Conservation (phyloP, 371 early-diverging fungal genomes). For the Apophysomyces elegans region DNA sequence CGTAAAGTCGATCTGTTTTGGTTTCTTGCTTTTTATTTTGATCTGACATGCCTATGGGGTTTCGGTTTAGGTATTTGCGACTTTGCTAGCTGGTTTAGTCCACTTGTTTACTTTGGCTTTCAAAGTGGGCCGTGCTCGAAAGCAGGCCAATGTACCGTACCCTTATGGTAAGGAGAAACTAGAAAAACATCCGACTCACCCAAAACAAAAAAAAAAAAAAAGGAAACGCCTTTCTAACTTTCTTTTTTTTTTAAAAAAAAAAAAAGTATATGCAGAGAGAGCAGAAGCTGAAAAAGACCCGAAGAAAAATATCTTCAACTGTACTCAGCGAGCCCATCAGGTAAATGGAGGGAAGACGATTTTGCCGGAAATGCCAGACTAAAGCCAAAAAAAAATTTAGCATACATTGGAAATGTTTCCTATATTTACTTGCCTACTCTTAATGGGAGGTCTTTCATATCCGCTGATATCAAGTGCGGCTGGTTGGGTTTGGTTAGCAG, state of each 20-base stretch:
- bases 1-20: constrained; percentile 31
- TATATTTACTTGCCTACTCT: constrained; percentile 31
- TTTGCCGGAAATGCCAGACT: no score
- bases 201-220: not conserved
- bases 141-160: constrained; percentile 62
- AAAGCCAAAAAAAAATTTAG: not conserved
- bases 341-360: not conserved
- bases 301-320: constrained; percentile 65
- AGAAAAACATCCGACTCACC: no score
- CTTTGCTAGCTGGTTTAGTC: constrained; percentile 44
- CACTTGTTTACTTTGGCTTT: constrained; percentile 50
- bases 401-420: constrained; percentile 42
- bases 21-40: not conserved
- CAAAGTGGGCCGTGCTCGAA: constrained; percentile 63
- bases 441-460: constrained; percentile 50
- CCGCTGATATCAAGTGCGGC: constrained; percentile 50
- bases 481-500: constrained; percentile 53
- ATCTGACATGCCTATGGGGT: not conserved
- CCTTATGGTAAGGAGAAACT: constrained; percentile 53
- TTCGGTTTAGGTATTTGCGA: constrained; percentile 41
- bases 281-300: constrained; percentile 58
- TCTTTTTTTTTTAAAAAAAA: no score
- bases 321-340: constrained; percentile 74
- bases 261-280: constrained; percentile 57
- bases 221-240: not conserved